phyloP scores from a whole-genome alignment of 352 stramenopile species.

The Globisporangium mamillatum region DNA sequence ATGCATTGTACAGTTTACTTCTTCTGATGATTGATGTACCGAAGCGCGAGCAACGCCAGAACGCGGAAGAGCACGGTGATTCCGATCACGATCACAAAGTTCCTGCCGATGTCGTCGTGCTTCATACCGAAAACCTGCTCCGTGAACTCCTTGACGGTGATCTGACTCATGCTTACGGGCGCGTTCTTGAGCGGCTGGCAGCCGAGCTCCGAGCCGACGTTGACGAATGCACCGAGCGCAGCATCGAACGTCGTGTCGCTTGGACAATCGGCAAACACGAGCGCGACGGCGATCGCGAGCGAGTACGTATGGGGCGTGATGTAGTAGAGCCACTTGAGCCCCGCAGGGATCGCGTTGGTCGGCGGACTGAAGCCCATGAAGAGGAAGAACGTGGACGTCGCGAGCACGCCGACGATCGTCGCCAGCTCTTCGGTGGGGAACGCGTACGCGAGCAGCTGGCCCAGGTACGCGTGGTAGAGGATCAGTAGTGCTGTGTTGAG shows the following conservation, averaged over 20 bases:
- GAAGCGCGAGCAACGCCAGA: not conserved
- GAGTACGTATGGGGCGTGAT: slow-evolving; percentile 5
- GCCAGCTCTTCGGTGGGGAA: slow-evolving; percentile 35
- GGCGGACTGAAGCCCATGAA: slow-evolving; percentile 18
- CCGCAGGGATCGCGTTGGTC: slow-evolving; percentile 19
- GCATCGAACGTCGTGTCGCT: not conserved
- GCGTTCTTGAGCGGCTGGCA: slow-evolving; percentile 2
- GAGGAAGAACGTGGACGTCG: not conserved
- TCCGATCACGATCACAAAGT: not conserved
- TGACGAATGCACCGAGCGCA: not conserved
- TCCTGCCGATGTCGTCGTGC: not conserved
- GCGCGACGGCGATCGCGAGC: not conserved
- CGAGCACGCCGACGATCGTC: slow-evolving; percentile 11
- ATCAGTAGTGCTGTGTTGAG: slow-evolving; percentile 58
- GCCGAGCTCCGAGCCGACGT: slow-evolving; percentile 3
- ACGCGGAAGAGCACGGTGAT: slow-evolving; percentile 6
- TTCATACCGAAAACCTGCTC: slow-evolving; percentile 4
- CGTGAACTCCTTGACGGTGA: not conserved
- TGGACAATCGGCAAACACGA: slow-evolving; percentile 5
- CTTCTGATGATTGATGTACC: not conserved
- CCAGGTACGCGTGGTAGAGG: slow-evolving; percentile 52
- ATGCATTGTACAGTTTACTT: not conserved
- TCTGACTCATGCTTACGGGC: not conserved
- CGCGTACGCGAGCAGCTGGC: slow-evolving; percentile 58
- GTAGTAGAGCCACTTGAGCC: slow-evolving; percentile 14